phyloP scores from a whole-genome alignment of 1,139 yeast genomes.

The Insectozyma bohioensis region DNA sequence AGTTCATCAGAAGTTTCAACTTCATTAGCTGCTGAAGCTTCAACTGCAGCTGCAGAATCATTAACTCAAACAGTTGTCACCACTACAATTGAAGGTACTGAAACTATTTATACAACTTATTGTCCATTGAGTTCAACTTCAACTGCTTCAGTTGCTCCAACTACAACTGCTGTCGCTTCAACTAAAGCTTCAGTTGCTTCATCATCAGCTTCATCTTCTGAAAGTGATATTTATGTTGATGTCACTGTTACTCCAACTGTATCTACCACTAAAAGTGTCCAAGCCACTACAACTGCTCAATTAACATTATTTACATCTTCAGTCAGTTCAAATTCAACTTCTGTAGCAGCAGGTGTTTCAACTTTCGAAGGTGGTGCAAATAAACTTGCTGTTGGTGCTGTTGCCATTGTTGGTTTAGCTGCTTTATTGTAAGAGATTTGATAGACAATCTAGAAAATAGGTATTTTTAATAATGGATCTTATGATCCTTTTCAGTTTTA shows the following conservation, averaged over 20 bases:
- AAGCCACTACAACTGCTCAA: slow-evolving; percentile 24
- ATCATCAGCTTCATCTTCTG: slow-evolving; percentile 19
- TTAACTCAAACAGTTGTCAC: slow-evolving; percentile 13
- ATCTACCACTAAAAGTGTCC: slow-evolving; percentile 16
- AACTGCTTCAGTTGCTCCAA: slow-evolving; percentile 24
- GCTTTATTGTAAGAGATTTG: too few species aligned
- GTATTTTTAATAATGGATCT: too few species aligned
- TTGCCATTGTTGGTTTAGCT: slow-evolving; percentile 46
- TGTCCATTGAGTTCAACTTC: slow-evolving; percentile 30
- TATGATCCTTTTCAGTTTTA: too few species aligned
- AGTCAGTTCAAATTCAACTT: slow-evolving; percentile 8
- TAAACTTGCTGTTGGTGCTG: slow-evolving; percentile 35
- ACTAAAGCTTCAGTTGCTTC: slow-evolving; percentile 20
- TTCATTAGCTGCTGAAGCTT: slow-evolving; percentile 19
- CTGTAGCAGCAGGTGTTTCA: slow-evolving; percentile 21
- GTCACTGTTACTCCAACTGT: slow-evolving; percentile 25
- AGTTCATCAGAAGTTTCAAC: slow-evolving; percentile 18
- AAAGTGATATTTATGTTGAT: slow-evolving; percentile 25
- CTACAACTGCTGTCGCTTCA: slow-evolving; percentile 16
- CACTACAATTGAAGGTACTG: slow-evolving; percentile 33
- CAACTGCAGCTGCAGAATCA: slow-evolving; percentile 21
- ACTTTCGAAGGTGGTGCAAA: slow-evolving; percentile 32
- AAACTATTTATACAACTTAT: slow-evolving; percentile 45
- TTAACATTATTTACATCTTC: slow-evolving; percentile 26
- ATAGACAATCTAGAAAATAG: too few species aligned